A percentile compares a stretch with the other conserved stretches of the same genome.
Conservation (phyloP, 768 basidiomycete genomes). For the Tremella yokohamensis region DNA sequence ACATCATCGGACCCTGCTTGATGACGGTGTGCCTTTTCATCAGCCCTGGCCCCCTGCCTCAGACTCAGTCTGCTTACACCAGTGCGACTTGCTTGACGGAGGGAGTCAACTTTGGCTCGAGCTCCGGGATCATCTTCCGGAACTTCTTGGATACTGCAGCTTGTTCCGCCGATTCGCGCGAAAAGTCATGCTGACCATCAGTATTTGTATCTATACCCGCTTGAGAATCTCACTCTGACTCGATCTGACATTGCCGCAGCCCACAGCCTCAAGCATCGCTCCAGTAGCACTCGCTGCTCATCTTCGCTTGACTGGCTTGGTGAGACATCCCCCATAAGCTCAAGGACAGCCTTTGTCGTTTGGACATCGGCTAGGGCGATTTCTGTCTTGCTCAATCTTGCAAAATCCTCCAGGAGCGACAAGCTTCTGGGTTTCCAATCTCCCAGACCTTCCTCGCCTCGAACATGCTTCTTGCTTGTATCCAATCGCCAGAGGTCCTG, state of each 20-base stretch:
- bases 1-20: conserved; percentile 76
- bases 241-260: conserved; percentile 72
- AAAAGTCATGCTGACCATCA: conserved; percentile 62
- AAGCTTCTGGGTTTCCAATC: conserved; percentile 85
- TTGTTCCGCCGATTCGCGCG: conserved; percentile 64
- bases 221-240: conserved; percentile 61
- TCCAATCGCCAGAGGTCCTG: conserved; percentile 92
- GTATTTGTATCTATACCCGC: background rate
- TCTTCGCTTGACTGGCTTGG: conserved; percentile 17
- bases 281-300: conserved; percentile 55
- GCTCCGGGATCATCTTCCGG: conserved; percentile 30
- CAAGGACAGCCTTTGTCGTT: conserved; percentile 73
- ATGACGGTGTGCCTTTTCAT: conserved; percentile 67
- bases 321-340: conserved; percentile 20
- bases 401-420: conserved; percentile 81
- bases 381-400: conserved; percentile 67
- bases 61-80: conserved; percentile 57
- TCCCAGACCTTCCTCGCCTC: conserved; percentile 79
- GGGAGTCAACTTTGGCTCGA: conserved; percentile 41
- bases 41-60: conserved; percentile 4
- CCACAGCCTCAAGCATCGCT: conserved; percentile 73
- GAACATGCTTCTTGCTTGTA: conserved; percentile 89
- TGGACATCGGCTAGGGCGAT: conserved; percentile 81
- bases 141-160: conserved; percentile 53
- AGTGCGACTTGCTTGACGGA: conserved; percentile 61